phyloP scores from a whole-genome alignment of 2,329 filamentous ascomycete species.

The Teratosphaeriaceae sp. region DNA sequence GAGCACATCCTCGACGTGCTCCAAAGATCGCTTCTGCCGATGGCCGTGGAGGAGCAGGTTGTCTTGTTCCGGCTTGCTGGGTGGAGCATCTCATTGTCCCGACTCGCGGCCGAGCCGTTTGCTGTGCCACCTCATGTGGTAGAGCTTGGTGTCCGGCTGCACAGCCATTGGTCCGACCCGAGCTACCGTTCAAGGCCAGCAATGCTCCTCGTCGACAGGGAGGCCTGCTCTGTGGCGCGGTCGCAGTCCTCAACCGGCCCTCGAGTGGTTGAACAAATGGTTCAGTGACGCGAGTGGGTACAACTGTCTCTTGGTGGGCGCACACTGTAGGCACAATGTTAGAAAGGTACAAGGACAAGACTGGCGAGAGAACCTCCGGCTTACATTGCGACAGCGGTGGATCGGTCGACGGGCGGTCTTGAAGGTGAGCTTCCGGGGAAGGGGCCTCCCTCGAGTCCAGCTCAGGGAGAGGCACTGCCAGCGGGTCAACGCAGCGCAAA shows the following conservation, averaged over 20 bases:
- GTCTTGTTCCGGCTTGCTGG: slow-evolving; percentile 27
- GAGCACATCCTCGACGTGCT: slow-evolving; percentile 24
- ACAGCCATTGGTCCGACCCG: slow-evolving; percentile 13
- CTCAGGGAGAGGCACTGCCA: too few relatives aligned
- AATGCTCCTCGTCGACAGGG: slow-evolving; percentile 1
- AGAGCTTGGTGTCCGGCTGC: slow-evolving; percentile 12
- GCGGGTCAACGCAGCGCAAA: too few relatives aligned
- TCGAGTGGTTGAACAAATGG: slow-evolving; percentile 22
- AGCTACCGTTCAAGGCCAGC: slow-evolving; percentile 1
- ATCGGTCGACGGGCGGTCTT: too few relatives aligned
- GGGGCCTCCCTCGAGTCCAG: too few relatives aligned
- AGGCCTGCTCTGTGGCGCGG: slow-evolving; percentile 6
- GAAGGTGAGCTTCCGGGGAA: too few relatives aligned
- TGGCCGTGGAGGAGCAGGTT: slow-evolving; percentile 29
- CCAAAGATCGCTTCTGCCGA: slow-evolving; percentile 29
- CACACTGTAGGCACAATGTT: too few relatives aligned
- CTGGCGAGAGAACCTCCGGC: too few relatives aligned
- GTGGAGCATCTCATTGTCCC: slow-evolving; percentile 25
- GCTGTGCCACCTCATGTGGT: slow-evolving; percentile 1
- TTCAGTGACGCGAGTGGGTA: slow-evolving; percentile 19
- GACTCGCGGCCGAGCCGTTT: slow-evolving; percentile 7
- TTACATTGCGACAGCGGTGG: too few relatives aligned
- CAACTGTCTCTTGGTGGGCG: too few relatives aligned
- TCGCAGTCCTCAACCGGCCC: slow-evolving; percentile 22
- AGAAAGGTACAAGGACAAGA: too few relatives aligned